Conservation (phyloP, 208 protist species). For the Wallacemonas sp. region DNA sequence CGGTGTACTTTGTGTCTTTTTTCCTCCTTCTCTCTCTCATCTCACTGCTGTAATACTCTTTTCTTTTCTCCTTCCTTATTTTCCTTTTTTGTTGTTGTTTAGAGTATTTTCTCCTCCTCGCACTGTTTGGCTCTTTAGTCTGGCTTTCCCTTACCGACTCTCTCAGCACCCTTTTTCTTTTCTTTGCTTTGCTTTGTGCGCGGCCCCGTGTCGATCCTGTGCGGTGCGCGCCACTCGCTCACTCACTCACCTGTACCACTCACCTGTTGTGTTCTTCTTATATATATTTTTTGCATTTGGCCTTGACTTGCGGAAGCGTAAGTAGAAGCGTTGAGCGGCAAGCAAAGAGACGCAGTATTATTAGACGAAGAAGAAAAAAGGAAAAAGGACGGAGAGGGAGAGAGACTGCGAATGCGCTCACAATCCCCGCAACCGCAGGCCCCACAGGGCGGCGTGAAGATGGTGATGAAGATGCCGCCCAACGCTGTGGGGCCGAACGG, state of each 20-base stretch:
- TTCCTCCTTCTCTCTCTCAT: neutral
- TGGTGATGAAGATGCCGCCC: constrained; percentile 3
- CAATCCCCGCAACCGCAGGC: neutral
- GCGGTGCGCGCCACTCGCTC: too few species aligned
- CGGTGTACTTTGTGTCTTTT: neutral
- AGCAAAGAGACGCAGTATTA: neutral
- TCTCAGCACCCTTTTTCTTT: too few species aligned
- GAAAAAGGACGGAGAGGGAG: neutral
- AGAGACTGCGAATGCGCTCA: neutral
- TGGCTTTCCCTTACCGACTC: too few species aligned
- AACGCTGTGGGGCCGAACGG: neutral
- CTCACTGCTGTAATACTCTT: too few species aligned
- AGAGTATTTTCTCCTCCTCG: too few species aligned
- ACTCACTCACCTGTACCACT: too few species aligned
- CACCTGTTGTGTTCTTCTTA: neutral
- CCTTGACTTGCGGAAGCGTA: neutral
- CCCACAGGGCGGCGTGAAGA: neutral
- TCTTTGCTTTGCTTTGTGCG: too few species aligned
- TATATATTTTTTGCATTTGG: constrained; percentile 6
- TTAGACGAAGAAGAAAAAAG: too few species aligned
- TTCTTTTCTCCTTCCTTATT: neutral
- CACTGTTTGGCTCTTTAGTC: too few species aligned
- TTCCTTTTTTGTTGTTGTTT: constrained; percentile 1
- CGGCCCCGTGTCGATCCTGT: too few species aligned
- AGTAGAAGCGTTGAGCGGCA: too few species aligned